Evolutionary conservation across 176 grass and related monocot genomes (phyloP), one percentile per base, ranked within the genome.

Genomic region (Avena eriantha): DNA sequence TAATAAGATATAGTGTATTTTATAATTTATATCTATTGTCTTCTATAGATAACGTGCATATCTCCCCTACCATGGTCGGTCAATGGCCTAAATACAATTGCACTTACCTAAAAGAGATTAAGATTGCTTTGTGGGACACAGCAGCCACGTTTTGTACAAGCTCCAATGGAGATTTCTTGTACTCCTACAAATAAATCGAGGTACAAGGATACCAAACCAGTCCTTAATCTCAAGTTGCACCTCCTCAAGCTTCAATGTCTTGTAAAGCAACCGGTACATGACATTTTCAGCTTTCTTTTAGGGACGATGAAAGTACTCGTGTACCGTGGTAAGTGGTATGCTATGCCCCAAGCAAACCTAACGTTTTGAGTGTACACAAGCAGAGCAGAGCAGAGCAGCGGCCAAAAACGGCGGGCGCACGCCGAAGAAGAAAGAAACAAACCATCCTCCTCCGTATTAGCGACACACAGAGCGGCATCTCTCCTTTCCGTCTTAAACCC

Each of bases 331-430:
- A 34, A 5, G 3, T 4, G 18, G 54, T 18, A 18, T 67, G 64
- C 15, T 3, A 35, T 9, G 31, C 64, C 31, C 64, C 6, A 84
- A 55, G 53, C 19, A 84, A 73, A 66, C 15, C 65, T n/a, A 89
- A 65, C 33, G 33, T 80, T 54, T 84, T 48, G 10, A 54, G 87
- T 80, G 56, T 47, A 88, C 61, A 57, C 79, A 78, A 22, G 48
- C 15, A 43, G 16, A 18, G 17, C 8, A 47, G 10, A n/a, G 39
- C 0, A 3, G 29, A 33, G 23, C 46, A 67, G 39, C 22, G 17
- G 24, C 19, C 24, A 88, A 59, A 59, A 36, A 26, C 70, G 77
- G 69, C 2, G 45, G 9, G 45, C 39, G 10, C 36, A 16, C 23
- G 1, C 58, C 6, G 3, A 50, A 81, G 54, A 66, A 5, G 2